Percentiles rank a stretch among this genome's conserved stretches.
These are phyloP conservation scores for Acanthamoeba triangularis DNA, from an alignment of 208 protist species.

Conservation along the genomic window DNA sequence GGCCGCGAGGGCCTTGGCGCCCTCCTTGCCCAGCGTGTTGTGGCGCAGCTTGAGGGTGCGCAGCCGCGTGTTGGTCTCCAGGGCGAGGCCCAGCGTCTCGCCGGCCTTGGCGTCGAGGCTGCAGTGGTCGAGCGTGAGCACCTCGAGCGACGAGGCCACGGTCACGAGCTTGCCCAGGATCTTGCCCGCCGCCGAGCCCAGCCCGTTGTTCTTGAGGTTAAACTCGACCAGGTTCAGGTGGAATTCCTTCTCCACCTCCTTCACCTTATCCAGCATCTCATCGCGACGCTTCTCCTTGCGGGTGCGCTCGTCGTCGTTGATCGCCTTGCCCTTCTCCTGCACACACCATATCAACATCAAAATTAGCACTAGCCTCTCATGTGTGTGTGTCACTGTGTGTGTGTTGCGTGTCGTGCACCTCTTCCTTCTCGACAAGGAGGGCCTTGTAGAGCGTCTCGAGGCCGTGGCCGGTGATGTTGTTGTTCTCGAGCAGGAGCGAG, in stretches of 20 bases:
- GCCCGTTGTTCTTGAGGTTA: conserved; percentile 55
- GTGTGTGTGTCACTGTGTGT: neutral
- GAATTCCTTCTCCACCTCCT: conserved; percentile 75
- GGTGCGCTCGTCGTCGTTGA: neutral
- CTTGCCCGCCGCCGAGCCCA: conserved; percentile 8
- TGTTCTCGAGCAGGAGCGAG: conserved; percentile 68
- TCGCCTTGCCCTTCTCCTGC: neutral
- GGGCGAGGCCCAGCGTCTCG: conserved; percentile 56
- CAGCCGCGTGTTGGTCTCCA: conserved; percentile 71
- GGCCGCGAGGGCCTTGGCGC: conserved; percentile 66
- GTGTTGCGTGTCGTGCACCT: neutral
- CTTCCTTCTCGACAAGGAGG: conserved; percentile 65
- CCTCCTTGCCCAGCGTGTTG: conserved; percentile 70
- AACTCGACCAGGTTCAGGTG: conserved; percentile 67
- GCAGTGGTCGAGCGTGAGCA: conserved; percentile 50
- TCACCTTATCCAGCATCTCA: conserved; percentile 76
- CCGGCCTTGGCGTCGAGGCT: conserved; percentile 32
- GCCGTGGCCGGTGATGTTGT: conserved; percentile 59
- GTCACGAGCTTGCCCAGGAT: conserved; percentile 67
- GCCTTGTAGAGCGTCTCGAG: conserved; percentile 68
- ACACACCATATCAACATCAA: neutral
- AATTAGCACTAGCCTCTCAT: neutral
- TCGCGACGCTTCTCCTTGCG: conserved; percentile 35
- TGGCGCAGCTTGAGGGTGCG: conserved; percentile 44
- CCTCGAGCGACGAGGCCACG: conserved; percentile 23